These are phyloP conservation scores for Echites panduratus DNA, from an alignment of 257 asterid genomes.

Conservation along the genomic window DNA sequence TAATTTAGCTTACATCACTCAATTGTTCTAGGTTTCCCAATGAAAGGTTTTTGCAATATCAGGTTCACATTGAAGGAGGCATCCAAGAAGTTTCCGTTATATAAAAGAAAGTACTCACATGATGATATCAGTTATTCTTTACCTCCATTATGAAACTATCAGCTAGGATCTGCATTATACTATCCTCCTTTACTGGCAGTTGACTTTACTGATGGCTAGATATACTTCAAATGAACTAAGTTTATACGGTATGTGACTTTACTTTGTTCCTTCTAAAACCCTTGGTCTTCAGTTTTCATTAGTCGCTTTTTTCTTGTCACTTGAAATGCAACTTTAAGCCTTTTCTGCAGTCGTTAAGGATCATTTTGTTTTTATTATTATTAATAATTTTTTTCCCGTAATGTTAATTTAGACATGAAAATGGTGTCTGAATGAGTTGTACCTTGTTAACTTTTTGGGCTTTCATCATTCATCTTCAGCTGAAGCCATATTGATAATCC, in stretches of 20 bases:
- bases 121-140: background rate
- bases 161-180: background rate
- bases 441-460: conserved; percentile 9
- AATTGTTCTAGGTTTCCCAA: background rate
- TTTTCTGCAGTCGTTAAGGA: background rate
- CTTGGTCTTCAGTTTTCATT: background rate
- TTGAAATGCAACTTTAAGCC: background rate
- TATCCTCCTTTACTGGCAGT: background rate
- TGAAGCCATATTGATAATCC: conserved; percentile 21
- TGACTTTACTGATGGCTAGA: background rate
- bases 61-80: background rate
- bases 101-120: background rate
- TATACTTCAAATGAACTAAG: background rate
- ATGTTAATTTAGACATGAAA: background rate
- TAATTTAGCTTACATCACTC: background rate
- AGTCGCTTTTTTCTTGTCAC: background rate
- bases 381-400: too few relatives aligned
- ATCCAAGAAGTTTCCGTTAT: background rate
- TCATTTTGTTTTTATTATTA: too few relatives aligned
- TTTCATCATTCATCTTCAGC: conserved; percentile 17
- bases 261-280: background rate
- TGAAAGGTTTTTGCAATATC: background rate
- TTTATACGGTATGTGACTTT: background rate
- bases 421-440: background rate
- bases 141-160: background rate